Percentiles rank a stretch among this genome's conserved stretches.
These are phyloP conservation scores for Pseudogymnoascus sp. DNA, from an alignment of 2,329 filamentous ascomycete species.

Conservation along the genomic window DNA sequence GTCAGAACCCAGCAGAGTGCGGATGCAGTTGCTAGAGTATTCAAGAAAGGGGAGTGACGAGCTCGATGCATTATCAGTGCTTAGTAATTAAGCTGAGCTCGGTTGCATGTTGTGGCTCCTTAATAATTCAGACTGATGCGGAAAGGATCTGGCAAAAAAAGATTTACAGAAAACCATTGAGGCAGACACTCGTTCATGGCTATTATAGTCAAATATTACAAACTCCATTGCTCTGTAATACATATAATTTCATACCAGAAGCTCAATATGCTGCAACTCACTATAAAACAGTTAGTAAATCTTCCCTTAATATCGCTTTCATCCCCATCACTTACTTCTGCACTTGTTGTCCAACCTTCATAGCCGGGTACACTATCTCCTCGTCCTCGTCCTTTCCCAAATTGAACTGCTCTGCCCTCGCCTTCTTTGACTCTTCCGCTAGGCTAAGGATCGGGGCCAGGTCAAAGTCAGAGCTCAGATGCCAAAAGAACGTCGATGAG, in stretches of 20 bases:
- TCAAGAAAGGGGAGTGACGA: background rate
- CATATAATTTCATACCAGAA: background rate
- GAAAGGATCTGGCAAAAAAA: background rate
- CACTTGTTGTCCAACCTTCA: constrained; percentile 54
- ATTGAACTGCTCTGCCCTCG: constrained; percentile 40
- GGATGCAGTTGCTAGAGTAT: background rate
- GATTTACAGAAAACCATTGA: background rate
- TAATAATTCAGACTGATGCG: background rate
- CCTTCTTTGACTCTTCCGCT: constrained; percentile 35
- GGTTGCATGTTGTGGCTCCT: background rate
- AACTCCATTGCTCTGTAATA: no score
- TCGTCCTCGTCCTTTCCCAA: constrained; percentile 47
- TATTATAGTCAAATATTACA: background rate
- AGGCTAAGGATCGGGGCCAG: constrained; percentile 43
- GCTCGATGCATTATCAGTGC: background rate
- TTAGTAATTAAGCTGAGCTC: background rate
- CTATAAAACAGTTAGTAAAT: background rate
- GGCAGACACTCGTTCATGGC: background rate
- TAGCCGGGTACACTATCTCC: constrained; percentile 39
- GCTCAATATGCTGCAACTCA: background rate
- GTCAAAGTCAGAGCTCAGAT: constrained; percentile 49
- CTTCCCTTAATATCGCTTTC: background rate
- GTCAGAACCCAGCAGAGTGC: background rate
- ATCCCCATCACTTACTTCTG: constrained; percentile 37
- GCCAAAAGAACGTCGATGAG: constrained; percentile 55